Evolutionary conservation across 2,329 filamentous ascomycete genomes (phyloP).

Genomic region (Biscogniauxia marginata): DNA sequence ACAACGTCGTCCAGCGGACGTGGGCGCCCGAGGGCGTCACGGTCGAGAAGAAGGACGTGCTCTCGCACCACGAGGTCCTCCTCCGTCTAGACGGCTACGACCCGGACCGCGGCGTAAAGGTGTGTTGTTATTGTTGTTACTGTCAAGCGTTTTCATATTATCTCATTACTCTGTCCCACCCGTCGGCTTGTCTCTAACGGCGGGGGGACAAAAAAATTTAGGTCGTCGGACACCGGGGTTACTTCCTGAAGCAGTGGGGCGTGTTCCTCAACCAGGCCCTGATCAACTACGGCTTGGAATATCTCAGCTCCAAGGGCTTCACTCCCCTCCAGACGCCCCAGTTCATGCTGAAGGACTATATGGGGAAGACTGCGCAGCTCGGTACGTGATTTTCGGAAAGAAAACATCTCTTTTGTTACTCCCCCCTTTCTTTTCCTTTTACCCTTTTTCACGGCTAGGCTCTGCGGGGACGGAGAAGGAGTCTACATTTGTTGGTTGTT

Average conservation of each 20-base stretch:
- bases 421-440: no score
- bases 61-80: constrained; percentile 95
- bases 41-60: constrained; percentile 71
- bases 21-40: constrained; percentile 78
- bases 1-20: constrained; percentile 73
- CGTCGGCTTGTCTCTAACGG: background rate
- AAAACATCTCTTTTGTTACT: no score
- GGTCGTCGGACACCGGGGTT: constrained; percentile 89
- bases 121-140: background rate
- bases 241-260: constrained; percentile 87
- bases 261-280: constrained; percentile 90
- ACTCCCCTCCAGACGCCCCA: constrained; percentile 82
- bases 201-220: no score
- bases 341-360: constrained; percentile 93
- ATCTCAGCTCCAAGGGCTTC: constrained; percentile 78
- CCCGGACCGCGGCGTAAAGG: constrained; percentile 84
- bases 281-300: constrained; percentile 92
- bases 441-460: no score
- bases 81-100: constrained; percentile 88
- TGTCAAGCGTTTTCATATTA: no score
- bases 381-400: constrained; percentile 34
- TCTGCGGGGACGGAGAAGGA: no score
- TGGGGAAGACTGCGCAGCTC: constrained; percentile 97
- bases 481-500: background rate
- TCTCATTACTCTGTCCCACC: background rate